Base-by-base conservation (phyloP, 1,284 basidiomycete species). In the Puccinia horiana region DNA sequence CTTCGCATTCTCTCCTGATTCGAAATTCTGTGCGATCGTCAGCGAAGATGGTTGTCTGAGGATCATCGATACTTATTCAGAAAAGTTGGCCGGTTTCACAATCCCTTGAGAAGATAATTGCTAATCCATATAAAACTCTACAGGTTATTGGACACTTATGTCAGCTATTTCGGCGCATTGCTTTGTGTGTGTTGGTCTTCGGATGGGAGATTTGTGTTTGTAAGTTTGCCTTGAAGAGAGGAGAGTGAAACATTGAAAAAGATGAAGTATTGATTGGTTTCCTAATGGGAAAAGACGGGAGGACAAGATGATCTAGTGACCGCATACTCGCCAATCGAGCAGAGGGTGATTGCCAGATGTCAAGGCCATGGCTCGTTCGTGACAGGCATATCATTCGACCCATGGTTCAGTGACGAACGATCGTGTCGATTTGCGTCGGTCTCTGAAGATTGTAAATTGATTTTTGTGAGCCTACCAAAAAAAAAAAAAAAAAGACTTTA, bases 361-460 rank as follows among this genome's bases (percentile, higher is more conserved):
- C 95, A 98, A 87, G 97, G 96, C 0, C 96, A 99, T 86, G 93
- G 94, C 0, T 96, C 94, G 0, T 98, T 97, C 86, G 93, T 99
- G 5, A 93, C 94, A 0, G 90, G 91, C 2, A 90, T 98, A 12
- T 92, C 93, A 0, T 99, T 98, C 86, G 97, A 99, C 87, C 92
- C 93, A 18, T 89, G 91, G 75, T 90, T 92, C 32, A 93, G 93
- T 84, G 94, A 96, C 84, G 93, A 92, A 35, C 90, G 94, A 63
- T 84, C 84, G 73, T 82, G 83, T 76, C 83, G 86, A 32, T 96
- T 98, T 85, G 94, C 93, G 1, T 94, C 93, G 84, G 94, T 96
- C 0, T 95, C 94, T 40, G 95, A 97, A 87, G 95, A 98, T 86
- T 96, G 95, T 86, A 95, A 95, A 86, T 86, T 97, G 8, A 93